phyloP scores from a whole-genome alignment of 2,329 filamentous ascomycete species.

The Madurella mycetomatis region DNA sequence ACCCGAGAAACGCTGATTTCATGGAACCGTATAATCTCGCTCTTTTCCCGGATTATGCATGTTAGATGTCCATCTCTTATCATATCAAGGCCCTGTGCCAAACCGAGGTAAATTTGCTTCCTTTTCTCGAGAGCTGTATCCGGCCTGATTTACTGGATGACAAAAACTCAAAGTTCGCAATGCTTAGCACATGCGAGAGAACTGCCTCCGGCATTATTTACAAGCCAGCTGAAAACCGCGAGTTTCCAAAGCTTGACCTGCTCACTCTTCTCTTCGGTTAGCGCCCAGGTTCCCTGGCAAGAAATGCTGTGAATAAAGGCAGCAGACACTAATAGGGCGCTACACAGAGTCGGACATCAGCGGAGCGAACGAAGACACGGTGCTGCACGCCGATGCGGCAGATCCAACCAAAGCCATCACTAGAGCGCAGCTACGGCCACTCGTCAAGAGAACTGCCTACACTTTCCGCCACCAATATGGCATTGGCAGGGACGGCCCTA shows the following conservation, averaged over 20 bases:
- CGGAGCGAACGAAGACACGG: conserved; percentile 41
- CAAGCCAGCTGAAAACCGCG: conserved; percentile 28
- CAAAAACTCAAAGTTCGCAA: conserved; percentile 10
- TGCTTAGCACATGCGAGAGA: conserved; percentile 30
- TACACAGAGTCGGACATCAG: conserved; percentile 34
- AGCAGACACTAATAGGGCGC: neutral
- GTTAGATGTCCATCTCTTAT: too few relatives aligned
- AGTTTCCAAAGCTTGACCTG: conserved; percentile 37
- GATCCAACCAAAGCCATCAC: conserved; percentile 51
- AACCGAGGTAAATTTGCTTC: too few relatives aligned
- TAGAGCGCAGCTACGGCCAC: conserved; percentile 44
- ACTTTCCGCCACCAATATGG: conserved; percentile 49
- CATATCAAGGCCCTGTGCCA: too few relatives aligned
- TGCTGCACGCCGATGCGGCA: conserved; percentile 54
- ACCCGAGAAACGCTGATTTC: too few relatives aligned
- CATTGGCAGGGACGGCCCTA: conserved; percentile 46
- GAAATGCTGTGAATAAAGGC: too few relatives aligned
- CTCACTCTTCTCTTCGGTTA: conserved; percentile 42
- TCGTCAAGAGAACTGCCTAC: conserved; percentile 51
- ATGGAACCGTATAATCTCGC: too few relatives aligned
- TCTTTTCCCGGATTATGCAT: too few relatives aligned
- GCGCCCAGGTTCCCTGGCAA: neutral
- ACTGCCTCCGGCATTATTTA: conserved; percentile 37
- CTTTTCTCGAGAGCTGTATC: too few relatives aligned
- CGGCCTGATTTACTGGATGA: neutral